Evolutionary conservation across 2,329 filamentous ascomycete genomes (phyloP).

Genomic region (Ophiocordyceps camponoti-saundersi): DNA sequence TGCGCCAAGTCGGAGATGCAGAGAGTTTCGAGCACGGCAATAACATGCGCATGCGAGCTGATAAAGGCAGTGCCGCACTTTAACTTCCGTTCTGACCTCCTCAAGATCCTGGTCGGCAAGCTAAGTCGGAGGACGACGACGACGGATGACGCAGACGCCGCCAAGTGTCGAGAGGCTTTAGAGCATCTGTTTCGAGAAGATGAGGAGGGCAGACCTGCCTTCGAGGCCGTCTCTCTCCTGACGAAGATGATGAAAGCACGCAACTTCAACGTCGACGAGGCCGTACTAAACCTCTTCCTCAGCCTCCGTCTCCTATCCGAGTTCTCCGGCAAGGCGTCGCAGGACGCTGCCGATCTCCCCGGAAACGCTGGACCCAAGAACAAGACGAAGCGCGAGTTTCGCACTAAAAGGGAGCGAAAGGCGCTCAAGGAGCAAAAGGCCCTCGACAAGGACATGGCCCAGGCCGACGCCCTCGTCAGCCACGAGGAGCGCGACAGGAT

Average conservation of each 20-base stretch:
- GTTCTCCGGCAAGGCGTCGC: slow-evolving; percentile 70
- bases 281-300: slow-evolving; percentile 77
- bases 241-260: slow-evolving; percentile 91
- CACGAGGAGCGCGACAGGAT: slow-evolving; percentile 88
- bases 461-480: slow-evolving; percentile 78
- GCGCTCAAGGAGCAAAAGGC: slow-evolving; percentile 67
- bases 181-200: slow-evolving; percentile 74
- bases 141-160: slow-evolving; percentile 47
- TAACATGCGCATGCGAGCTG: slow-evolving; percentile 71
- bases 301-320: slow-evolving; percentile 78
- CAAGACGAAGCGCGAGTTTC: slow-evolving; percentile 64
- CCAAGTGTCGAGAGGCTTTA: slow-evolving; percentile 61
- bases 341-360: slow-evolving; percentile 48
- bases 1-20: slow-evolving; percentile 42
- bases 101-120: slow-evolving; percentile 76
- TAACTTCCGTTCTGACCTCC: slow-evolving; percentile 79
- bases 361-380: slow-evolving; percentile 19
- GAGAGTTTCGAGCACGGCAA: slow-evolving; percentile 54
- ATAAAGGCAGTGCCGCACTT: slow-evolving; percentile 80
- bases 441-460: slow-evolving; percentile 82
- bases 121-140: slow-evolving; percentile 50
- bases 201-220: slow-evolving; percentile 73
- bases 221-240: slow-evolving; percentile 72
- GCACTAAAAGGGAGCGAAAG: slow-evolving; percentile 80
- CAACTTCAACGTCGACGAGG: slow-evolving; percentile 70